Conservation (phyloP, 345 rosid genomes). For the Turnera subulata region DNA sequence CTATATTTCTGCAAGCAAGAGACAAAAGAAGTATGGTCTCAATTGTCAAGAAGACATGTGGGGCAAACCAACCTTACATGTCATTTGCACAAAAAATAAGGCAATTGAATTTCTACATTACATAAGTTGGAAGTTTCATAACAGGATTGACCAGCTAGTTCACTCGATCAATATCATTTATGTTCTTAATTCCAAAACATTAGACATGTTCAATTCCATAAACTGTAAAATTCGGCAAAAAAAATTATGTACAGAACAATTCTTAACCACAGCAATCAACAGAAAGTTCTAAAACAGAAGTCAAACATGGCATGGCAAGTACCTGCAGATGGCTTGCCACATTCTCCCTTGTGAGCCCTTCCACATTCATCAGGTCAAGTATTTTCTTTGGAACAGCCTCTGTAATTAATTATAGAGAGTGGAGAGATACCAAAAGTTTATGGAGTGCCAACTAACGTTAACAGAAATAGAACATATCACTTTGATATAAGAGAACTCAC, state of each 20-base stretch:
- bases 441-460: neutral
- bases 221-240: too few species aligned
- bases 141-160: too few species aligned
- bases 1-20: conserved; percentile 66
- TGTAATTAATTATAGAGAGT: conserved; percentile 27
- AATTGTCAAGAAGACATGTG: too few species aligned
- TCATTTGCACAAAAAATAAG: neutral
- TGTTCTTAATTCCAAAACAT: too few species aligned
- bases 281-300: neutral
- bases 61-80: neutral
- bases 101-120: neutral
- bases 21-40: neutral
- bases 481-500: conserved; percentile 40
- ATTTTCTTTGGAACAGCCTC: conserved; percentile 97
- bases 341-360: conserved; percentile 89
- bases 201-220: too few species aligned
- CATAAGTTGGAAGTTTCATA: too few species aligned
- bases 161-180: too few species aligned
- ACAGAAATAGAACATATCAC: conserved; percentile 3
- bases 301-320: neutral
- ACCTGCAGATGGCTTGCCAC: conserved; percentile 99
- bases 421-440: neutral
- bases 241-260: conserved; percentile 1
- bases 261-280: neutral
- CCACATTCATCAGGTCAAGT: conserved; percentile 88